These are phyloP conservation scores for Xylariaceae sp. DNA, from an alignment of 2,329 filamentous ascomycete species.

Conservation along the genomic window DNA sequence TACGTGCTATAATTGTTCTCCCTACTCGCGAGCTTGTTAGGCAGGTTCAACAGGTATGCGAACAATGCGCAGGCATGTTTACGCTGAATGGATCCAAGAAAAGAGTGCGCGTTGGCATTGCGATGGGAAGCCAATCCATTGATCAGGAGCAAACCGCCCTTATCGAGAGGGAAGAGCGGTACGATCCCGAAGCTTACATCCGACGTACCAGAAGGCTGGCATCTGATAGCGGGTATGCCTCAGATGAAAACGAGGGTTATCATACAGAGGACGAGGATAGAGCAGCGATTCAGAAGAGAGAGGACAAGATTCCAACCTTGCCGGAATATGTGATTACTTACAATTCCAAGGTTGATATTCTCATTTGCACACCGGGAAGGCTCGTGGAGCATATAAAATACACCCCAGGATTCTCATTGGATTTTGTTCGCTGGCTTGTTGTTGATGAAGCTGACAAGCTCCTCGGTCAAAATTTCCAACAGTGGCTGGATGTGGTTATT, in stretches of 20 bases:
- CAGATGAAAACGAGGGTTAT: constrained; percentile 43
- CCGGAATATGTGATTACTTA: constrained; percentile 67
- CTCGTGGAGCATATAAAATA: constrained; percentile 88
- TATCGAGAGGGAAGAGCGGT: constrained; percentile 51
- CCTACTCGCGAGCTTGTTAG: constrained; percentile 89
- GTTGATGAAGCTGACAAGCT: constrained; percentile 94
- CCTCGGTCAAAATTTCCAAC: constrained; percentile 88
- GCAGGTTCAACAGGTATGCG: constrained; percentile 79
- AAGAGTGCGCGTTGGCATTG: constrained; percentile 75
- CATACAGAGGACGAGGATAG: constrained; percentile 37
- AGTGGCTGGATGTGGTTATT: constrained; percentile 79
- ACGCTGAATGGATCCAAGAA: constrained; percentile 58
- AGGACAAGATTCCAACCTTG: constrained; percentile 42
- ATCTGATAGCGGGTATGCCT: constrained; percentile 39
- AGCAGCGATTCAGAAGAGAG: constrained; percentile 31
- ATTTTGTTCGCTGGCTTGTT: constrained; percentile 82
- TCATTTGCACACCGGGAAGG: constrained; percentile 89
- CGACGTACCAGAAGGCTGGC: constrained; percentile 43
- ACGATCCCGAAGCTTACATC: constrained; percentile 64
- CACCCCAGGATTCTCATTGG: constrained; percentile 79
- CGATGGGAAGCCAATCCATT: constrained; percentile 79
- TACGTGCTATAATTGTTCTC: constrained; percentile 82
- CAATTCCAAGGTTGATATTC: constrained; percentile 77
- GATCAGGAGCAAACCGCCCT: constrained; percentile 59
- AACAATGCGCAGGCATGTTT: constrained; percentile 69